Conservation (phyloP, 768 basidiomycete genomes). For the Amanita exitialis region DNA sequence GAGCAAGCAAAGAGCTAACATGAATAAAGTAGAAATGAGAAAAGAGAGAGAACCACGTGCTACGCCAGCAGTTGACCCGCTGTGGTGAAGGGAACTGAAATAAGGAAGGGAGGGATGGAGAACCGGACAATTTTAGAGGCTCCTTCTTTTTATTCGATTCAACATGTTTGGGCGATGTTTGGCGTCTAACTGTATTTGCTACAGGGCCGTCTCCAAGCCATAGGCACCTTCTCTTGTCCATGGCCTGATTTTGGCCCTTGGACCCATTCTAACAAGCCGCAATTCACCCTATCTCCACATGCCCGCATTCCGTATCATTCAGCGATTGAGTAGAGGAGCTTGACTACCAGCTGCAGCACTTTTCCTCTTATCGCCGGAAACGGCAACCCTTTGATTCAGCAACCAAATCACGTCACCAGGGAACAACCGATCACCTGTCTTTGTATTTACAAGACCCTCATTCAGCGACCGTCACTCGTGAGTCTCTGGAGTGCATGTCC, state of each 20-base stretch:
- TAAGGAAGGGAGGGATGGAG: slow-evolving; percentile 49
- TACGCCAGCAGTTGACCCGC: slow-evolving; percentile 43
- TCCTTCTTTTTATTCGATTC: slow-evolving; percentile 36
- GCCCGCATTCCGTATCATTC: not conserved
- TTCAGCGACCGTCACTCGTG: not conserved
- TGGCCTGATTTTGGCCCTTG: slow-evolving; percentile 1
- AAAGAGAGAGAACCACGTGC: slow-evolving; percentile 49
- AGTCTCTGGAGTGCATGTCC: not conserved
- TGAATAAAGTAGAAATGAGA: slow-evolving; percentile 45
- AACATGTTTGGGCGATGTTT: slow-evolving; percentile 33
- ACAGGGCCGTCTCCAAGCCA: slow-evolving; percentile 19
- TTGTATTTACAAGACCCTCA: slow-evolving; percentile 1
- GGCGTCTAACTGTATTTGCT: slow-evolving; percentile 23
- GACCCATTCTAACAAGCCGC: not conserved
- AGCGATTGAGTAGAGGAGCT: not conserved
- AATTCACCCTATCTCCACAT: not conserved
- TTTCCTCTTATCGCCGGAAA: slow-evolving; percentile 15
- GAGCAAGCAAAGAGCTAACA: slow-evolving; percentile 22
- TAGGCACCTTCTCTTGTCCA: not conserved
- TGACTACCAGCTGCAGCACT: not conserved
- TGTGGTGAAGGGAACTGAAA: slow-evolving; percentile 34
- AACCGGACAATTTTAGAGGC: slow-evolving; percentile 25
- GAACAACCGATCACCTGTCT: slow-evolving; percentile 11
- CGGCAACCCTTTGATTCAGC: slow-evolving; percentile 20
- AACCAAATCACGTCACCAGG: slow-evolving; percentile 27